Percentiles rank a stretch among this genome's conserved stretches.
Evolutionary conservation across 495 filamentous ascomycete species (phyloP).

Genomic region (Penicillium soppii): DNA sequence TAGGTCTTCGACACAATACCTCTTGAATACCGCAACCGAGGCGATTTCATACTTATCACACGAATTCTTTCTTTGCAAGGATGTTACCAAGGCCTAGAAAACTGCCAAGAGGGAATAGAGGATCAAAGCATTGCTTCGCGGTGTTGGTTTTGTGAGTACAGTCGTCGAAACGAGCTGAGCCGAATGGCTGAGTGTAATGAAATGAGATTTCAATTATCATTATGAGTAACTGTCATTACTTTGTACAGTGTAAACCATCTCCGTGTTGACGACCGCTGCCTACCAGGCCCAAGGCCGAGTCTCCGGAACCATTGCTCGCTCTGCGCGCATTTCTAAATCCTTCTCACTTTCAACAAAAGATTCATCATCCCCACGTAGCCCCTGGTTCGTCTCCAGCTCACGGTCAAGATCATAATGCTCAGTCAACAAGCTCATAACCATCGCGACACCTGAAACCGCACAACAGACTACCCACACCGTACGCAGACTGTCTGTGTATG

Average conservation of each 20-base stretch:
- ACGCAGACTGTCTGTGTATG: constrained; percentile 56
- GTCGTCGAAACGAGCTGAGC: not conserved
- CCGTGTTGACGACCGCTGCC: not conserved
- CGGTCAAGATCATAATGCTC: constrained; percentile 55
- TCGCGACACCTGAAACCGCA: constrained; percentile 48
- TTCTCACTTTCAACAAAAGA: constrained; percentile 9
- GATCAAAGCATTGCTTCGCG: constrained; percentile 82
- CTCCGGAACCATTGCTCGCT: not conserved
- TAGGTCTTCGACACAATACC: too few relatives aligned
- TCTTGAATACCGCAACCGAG: too few relatives aligned
- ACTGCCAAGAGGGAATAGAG: constrained; percentile 73
- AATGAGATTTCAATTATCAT: constrained; percentile 3
- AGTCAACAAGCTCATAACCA: constrained; percentile 49
- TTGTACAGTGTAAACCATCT: constrained; percentile 10
- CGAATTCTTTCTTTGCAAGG: constrained; percentile 64
- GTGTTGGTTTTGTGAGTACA: constrained; percentile 32
- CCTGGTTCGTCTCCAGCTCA: constrained; percentile 37
- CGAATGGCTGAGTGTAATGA: not conserved
- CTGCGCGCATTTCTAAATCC: constrained; percentile 15
- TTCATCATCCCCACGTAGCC: constrained; percentile 14
- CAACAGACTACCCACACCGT: constrained; percentile 58
- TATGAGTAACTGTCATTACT: not conserved
- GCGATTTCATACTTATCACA: constrained; percentile 73
- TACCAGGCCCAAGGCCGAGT: constrained; percentile 21
- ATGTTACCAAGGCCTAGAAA: constrained; percentile 76